phyloP scores from a whole-genome alignment of 202 grass and related monocot genomes.

The Carex sylvatica region DNA sequence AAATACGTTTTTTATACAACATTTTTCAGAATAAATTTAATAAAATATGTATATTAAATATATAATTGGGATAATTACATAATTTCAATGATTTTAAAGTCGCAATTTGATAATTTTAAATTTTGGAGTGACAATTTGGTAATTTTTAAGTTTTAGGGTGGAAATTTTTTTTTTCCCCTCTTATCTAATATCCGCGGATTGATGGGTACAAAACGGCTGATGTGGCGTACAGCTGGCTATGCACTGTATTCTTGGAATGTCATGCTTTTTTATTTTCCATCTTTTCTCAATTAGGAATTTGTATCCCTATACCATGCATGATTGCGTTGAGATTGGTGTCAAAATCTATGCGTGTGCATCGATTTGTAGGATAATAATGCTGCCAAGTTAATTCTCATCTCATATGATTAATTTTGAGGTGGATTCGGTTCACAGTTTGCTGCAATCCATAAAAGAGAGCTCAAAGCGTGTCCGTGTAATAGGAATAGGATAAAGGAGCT shows the following conservation, averaged over 20 bases:
- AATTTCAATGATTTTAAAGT: too few species aligned
- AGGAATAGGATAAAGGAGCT: too few species aligned
- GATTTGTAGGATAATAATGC: not conserved
- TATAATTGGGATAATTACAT: too few species aligned
- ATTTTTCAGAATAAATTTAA: too few species aligned
- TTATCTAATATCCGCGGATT: not conserved
- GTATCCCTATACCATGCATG: not conserved
- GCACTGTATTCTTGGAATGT: constrained; percentile 18
- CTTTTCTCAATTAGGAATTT: not conserved
- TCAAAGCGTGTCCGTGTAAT: not conserved
- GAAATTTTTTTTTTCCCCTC: too few species aligned
- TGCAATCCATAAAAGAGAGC: not conserved
- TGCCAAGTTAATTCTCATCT: not conserved
- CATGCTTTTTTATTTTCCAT: not conserved
- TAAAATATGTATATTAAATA: too few species aligned
- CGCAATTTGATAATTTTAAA: too few species aligned
- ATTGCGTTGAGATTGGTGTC: not conserved
- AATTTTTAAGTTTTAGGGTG: too few species aligned
- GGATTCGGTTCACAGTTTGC: not conserved
- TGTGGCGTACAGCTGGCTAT: constrained; percentile 5
- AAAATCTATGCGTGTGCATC: not conserved
- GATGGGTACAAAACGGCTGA: constrained; percentile 4
- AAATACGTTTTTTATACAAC: too few species aligned
- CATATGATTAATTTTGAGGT: not conserved
- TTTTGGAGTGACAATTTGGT: too few species aligned